Evolutionary conservation across 139 green algal genomes (phyloP).

Genomic region (Trebouxia sp.): DNA sequence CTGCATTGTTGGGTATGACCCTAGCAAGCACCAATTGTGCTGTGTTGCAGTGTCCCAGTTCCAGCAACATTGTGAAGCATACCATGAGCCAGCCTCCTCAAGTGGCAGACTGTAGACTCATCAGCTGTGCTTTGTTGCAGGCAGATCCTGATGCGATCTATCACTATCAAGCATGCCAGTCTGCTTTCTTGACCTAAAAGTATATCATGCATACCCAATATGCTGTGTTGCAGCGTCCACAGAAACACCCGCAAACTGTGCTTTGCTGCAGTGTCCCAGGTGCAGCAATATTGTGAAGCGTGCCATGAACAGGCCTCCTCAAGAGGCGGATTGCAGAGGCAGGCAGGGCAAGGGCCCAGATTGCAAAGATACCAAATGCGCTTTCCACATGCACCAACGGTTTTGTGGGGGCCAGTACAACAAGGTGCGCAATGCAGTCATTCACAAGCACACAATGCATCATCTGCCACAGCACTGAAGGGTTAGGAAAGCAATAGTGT

Average conservation of each 20-base stretch:
- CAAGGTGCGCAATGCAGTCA: constrained; percentile 40
- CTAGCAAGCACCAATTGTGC: neutral
- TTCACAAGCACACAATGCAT: neutral
- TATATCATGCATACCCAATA: constrained; percentile 31
- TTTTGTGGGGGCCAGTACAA: constrained; percentile 61
- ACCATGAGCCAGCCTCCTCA: neutral
- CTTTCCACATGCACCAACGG: constrained; percentile 60
- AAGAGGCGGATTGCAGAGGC: constrained; percentile 65
- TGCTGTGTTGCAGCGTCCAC: constrained; percentile 39
- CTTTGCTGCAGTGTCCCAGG: constrained; percentile 38
- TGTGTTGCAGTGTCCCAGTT: no score
- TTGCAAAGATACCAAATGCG: constrained; percentile 59
- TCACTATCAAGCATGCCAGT: neutral
- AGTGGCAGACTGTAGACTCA: neutral
- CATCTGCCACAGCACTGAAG: neutral
- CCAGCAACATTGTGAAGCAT: no score
- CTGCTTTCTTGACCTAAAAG: neutral
- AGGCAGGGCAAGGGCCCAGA: constrained; percentile 24
- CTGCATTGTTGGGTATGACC: neutral
- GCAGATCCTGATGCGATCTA: neutral
- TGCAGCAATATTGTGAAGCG: constrained; percentile 60
- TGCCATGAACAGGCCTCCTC: constrained; percentile 67
- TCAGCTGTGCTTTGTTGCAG: neutral
- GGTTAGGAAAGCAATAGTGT: neutral
- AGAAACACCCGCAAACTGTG: constrained; percentile 38